These are phyloP conservation scores for Sclerotiophoma versabilis DNA, from an alignment of 2,329 filamentous ascomycete genomes.

Conservation along the genomic window DNA sequence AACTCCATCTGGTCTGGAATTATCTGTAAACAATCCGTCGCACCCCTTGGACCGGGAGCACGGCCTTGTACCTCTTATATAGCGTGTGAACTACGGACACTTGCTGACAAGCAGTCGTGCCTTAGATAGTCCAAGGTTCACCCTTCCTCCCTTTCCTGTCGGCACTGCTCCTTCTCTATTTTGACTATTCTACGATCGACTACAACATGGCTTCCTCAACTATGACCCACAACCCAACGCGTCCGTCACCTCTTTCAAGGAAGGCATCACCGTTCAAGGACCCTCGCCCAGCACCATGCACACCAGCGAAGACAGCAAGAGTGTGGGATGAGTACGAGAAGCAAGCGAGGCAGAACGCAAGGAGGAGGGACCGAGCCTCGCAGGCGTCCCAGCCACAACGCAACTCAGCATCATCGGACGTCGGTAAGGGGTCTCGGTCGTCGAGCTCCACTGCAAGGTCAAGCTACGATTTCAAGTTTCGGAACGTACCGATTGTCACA, in stretches of 20 bases:
- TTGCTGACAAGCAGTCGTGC: slow-evolving; percentile 37
- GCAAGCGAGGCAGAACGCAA: slow-evolving; percentile 41
- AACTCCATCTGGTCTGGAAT: slow-evolving; percentile 23
- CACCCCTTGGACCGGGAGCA: slow-evolving; percentile 37
- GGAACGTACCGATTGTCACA: slow-evolving; percentile 15
- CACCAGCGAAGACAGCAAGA: slow-evolving; percentile 38
- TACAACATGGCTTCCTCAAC: slow-evolving; percentile 23
- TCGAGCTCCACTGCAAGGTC: slow-evolving; percentile 24
- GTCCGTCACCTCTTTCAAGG: slow-evolving; percentile 33
- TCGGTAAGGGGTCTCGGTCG: slow-evolving; percentile 20
- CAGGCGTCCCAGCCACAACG: slow-evolving; percentile 24
- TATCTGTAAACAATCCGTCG: slow-evolving; percentile 46
- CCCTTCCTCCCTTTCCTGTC: slow-evolving; percentile 24
- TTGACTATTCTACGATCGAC: slow-evolving; percentile 9
- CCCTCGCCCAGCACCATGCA: slow-evolving; percentile 35
- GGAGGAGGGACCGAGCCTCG: slow-evolving; percentile 32
- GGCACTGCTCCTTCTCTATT: slow-evolving; percentile 16
- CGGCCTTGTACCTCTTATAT: slow-evolving; percentile 43
- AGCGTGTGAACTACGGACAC: slow-evolving; percentile 38
- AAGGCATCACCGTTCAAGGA: slow-evolving; percentile 38
- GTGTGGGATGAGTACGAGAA: slow-evolving; percentile 48
- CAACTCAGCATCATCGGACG: slow-evolving; percentile 29
- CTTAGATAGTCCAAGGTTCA: slow-evolving; percentile 23
- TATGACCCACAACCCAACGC: slow-evolving; percentile 29
- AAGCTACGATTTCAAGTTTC: slow-evolving; percentile 38